A percentile compares a stretch with the other conserved stretches of the same genome.
Evolutionary conservation across 306 rosid genomes (phyloP).

Genomic region (Fragaria iinumae): DNA sequence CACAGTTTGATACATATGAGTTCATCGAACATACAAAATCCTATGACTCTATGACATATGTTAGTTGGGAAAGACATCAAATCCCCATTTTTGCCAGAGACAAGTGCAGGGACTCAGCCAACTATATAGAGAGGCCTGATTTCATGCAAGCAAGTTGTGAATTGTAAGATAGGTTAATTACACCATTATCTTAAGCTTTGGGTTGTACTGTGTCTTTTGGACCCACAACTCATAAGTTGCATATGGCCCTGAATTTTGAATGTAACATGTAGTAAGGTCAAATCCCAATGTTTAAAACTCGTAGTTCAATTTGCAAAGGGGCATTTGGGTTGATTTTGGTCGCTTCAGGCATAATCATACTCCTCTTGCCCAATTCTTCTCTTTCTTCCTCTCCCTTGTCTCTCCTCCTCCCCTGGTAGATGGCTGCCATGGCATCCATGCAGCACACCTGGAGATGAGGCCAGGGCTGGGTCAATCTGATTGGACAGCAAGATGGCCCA

Average conservation of each 20-base stretch:
- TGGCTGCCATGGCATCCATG: background rate
- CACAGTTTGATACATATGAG: conserved; percentile 29
- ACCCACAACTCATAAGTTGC: background rate
- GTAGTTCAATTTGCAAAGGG: background rate
- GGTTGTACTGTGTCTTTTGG: background rate
- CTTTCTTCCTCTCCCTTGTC: background rate
- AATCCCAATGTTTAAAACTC: background rate
- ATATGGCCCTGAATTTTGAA: background rate
- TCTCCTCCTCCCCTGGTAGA: background rate
- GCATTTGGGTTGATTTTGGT: background rate
- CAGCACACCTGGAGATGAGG: background rate
- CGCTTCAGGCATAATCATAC: background rate
- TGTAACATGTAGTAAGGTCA: too few species aligned
- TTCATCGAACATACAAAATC: conserved; percentile 4
- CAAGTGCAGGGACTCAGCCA: background rate
- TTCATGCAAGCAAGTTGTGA: background rate
- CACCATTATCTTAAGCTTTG: background rate
- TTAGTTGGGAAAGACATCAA: conserved; percentile 13
- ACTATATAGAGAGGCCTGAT: background rate
- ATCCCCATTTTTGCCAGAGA: background rate
- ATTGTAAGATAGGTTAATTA: background rate
- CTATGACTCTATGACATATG: conserved; percentile 10
- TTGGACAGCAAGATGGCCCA: background rate
- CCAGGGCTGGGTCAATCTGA: background rate
- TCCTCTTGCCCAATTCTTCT: background rate